These are phyloP conservation scores for Naganishia onofrii DNA, from an alignment of 768 basidiomycete species.

Conservation along the genomic window DNA sequence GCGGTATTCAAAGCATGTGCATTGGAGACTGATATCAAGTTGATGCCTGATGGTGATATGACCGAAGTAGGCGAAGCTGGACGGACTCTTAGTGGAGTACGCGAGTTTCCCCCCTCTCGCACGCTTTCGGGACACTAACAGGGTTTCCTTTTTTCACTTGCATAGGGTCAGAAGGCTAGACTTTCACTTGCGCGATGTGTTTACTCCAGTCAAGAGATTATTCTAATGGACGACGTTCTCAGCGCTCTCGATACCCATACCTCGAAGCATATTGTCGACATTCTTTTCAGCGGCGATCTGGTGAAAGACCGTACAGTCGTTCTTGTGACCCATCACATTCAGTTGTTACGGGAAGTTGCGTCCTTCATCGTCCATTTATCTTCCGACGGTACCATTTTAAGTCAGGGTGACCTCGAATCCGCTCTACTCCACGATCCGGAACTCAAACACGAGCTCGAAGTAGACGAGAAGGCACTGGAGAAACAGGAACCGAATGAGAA, in stretches of 20 bases:
- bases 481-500: slow-evolving; percentile 43
- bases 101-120: neutral
- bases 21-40: slow-evolving; percentile 57
- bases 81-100: slow-evolving; percentile 48
- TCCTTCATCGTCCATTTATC: slow-evolving; percentile 49
- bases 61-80: slow-evolving; percentile 74
- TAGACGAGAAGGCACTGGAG: slow-evolving; percentile 29
- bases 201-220: slow-evolving; percentile 62
- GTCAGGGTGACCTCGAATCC: slow-evolving; percentile 46
- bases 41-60: slow-evolving; percentile 63
- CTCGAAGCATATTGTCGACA: slow-evolving; percentile 58
- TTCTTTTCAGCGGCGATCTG: slow-evolving; percentile 58
- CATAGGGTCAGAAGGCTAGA: slow-evolving; percentile 61
- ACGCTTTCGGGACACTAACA: slow-evolving; percentile 46
- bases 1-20: slow-evolving; percentile 51
- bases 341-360: slow-evolving; percentile 48
- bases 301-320: slow-evolving; percentile 59
- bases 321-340: slow-evolving; percentile 56
- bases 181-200: slow-evolving; percentile 62
- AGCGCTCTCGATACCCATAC: slow-evolving; percentile 65
- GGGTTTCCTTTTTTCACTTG: neutral
- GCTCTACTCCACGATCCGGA: slow-evolving; percentile 57
- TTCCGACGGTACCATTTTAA: slow-evolving; percentile 43
- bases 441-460: slow-evolving; percentile 59
- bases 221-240: slow-evolving; percentile 69